Conservation (phyloP, 148 eudicot genomes). For the Rhododendron mucronatum region DNA sequence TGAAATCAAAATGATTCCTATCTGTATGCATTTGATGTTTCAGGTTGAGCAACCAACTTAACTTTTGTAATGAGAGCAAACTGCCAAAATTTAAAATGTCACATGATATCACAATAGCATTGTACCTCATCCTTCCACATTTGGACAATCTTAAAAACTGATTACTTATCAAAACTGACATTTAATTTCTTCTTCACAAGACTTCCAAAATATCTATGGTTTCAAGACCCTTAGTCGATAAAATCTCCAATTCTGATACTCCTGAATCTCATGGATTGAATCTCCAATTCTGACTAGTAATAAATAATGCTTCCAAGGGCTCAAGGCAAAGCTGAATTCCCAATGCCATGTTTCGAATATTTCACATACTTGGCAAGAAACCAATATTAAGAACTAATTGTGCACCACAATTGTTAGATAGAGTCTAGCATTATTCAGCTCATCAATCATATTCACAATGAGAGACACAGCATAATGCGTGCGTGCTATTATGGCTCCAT, state of each 20-base stretch:
- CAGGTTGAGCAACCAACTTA: background rate
- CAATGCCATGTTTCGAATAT: background rate
- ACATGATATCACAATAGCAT: background rate
- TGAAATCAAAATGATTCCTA: constrained; percentile 1
- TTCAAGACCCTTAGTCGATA: background rate
- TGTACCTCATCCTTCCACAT: background rate
- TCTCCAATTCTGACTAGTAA: background rate
- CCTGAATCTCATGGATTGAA: background rate
- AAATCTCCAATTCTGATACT: background rate
- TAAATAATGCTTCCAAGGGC: background rate
- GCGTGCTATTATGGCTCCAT: background rate
- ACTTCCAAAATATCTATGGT: background rate
- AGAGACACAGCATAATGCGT: background rate
- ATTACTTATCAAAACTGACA: background rate
- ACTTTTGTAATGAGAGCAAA: background rate
- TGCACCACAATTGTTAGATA: background rate
- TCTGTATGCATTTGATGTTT: background rate
- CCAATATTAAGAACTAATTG: background rate
- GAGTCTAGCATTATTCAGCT: background rate
- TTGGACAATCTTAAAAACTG: background rate
- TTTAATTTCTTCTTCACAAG: background rate
- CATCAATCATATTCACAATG: background rate
- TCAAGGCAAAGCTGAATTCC: background rate
- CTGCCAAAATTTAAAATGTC: background rate
- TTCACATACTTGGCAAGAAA: background rate